Percentiles rank a stretch among this genome's conserved stretches.
Evolutionary conservation across 768 basidiomycete species (phyloP).

Genomic region (Hysterangium stoloniferum): DNA sequence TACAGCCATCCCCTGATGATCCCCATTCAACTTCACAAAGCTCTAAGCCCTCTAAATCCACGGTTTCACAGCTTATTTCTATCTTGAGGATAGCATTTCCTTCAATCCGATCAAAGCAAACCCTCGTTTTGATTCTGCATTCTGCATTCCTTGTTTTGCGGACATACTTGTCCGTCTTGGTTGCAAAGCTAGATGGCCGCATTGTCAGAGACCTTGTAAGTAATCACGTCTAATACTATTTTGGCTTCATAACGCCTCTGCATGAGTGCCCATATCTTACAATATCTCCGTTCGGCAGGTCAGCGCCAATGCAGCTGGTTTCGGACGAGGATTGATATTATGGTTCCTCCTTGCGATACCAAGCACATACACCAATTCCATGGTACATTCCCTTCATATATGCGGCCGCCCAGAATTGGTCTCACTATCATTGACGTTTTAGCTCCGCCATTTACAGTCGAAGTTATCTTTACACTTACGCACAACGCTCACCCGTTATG

Average conservation of each 20-base stretch:
- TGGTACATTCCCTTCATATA: slow-evolving; percentile 42
- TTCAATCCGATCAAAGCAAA: slow-evolving; percentile 56
- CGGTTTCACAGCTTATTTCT: slow-evolving; percentile 64
- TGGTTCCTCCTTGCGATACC: slow-evolving; percentile 93
- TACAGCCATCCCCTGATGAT: slow-evolving; percentile 27
- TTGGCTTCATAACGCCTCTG: background rate
- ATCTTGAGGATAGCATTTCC: slow-evolving; percentile 71
- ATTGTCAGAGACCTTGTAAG: slow-evolving; percentile 81
- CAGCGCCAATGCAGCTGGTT: slow-evolving; percentile 78
- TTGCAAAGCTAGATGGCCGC: slow-evolving; percentile 81
- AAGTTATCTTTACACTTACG: slow-evolving; percentile 77
- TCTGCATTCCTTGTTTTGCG: slow-evolving; percentile 79
- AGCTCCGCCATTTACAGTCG: slow-evolving; percentile 87
- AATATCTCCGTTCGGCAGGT: too few species aligned
- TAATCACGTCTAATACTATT: background rate
- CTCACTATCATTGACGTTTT: background rate
- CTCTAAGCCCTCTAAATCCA: slow-evolving; percentile 61
- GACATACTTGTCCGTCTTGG: slow-evolving; percentile 81
- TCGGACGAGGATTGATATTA: slow-evolving; percentile 68
- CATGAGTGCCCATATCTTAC: background rate
- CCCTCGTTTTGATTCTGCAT: slow-evolving; percentile 65
- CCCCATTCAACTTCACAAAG: slow-evolving; percentile 27
- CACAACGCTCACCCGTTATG: slow-evolving; percentile 83
- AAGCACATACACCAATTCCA: slow-evolving; percentile 91
- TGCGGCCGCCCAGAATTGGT: too few species aligned